These are phyloP conservation scores for Boletus subparvulus DNA, from an alignment of 768 basidiomycete genomes.

Conservation along the genomic window DNA sequence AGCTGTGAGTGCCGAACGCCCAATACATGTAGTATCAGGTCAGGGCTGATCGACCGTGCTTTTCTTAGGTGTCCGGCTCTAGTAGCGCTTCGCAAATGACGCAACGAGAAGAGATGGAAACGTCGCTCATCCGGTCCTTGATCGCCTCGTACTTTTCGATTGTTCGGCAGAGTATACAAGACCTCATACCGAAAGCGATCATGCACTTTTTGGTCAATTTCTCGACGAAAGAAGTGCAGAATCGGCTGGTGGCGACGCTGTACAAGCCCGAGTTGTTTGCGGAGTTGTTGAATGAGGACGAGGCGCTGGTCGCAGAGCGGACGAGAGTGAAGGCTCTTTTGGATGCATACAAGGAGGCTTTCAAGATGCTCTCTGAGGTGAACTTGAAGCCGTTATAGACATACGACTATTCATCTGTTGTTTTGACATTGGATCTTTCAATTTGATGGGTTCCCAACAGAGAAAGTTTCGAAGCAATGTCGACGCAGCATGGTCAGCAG, in stretches of 20 bases:
- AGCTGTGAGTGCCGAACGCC: slow-evolving; percentile 61
- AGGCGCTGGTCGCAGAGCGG: slow-evolving; percentile 90
- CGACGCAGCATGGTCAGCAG: too few species aligned
- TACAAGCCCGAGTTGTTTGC: slow-evolving; percentile 94
- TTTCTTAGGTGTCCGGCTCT: slow-evolving; percentile 51
- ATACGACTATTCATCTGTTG: neutral
- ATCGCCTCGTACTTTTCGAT: slow-evolving; percentile 96
- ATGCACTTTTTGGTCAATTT: slow-evolving; percentile 98
- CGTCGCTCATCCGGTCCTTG: slow-evolving; percentile 87
- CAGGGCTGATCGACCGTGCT: slow-evolving; percentile 7
- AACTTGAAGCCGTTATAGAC: slow-evolving; percentile 61
- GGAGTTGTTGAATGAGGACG: slow-evolving; percentile 93
- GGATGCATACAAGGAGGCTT: slow-evolving; percentile 95
- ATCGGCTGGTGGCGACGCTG: slow-evolving; percentile 87
- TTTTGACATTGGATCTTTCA: neutral
- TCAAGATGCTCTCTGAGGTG: slow-evolving; percentile 83
- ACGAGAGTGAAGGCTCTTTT: slow-evolving; percentile 90
- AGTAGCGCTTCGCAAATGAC: slow-evolving; percentile 65
- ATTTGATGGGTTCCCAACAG: neutral
- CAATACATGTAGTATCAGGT: slow-evolving; percentile 6
- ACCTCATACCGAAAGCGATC: slow-evolving; percentile 95
- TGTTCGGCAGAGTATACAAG: slow-evolving; percentile 94
- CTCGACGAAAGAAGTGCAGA: slow-evolving; percentile 96
- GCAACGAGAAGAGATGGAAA: slow-evolving; percentile 94
- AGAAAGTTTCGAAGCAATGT: neutral